phyloP scores from a whole-genome alignment of 306 rosid species.

The Fagus crenata region DNA sequence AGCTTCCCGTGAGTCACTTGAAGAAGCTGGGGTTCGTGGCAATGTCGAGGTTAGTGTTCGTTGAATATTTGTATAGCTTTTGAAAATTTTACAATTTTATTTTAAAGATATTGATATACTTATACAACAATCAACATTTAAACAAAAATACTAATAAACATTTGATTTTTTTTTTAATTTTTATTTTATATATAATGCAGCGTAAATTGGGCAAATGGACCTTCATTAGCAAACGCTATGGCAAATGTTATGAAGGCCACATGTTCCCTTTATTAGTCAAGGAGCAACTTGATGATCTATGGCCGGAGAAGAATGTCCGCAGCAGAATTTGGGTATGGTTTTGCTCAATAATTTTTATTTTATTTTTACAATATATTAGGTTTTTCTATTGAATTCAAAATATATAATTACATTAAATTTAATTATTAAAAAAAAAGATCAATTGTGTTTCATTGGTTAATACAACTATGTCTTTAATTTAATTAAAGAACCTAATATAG shows the following conservation, averaged over 20 bases:
- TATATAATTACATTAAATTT: too few relatives aligned
- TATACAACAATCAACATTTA: background rate
- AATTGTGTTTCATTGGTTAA: too few relatives aligned
- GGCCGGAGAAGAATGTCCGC: slow-evolving; percentile 86
- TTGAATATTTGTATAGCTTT: too few relatives aligned
- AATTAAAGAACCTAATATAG: too few relatives aligned
- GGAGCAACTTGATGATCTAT: slow-evolving; percentile 84
- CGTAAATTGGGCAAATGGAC: slow-evolving; percentile 84
- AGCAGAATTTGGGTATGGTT: slow-evolving; percentile 76
- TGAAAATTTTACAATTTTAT: too few relatives aligned
- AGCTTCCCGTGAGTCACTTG: slow-evolving; percentile 86
- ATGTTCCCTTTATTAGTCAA: slow-evolving; percentile 88
- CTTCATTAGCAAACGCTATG: slow-evolving; percentile 82
- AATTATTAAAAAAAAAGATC: too few relatives aligned
- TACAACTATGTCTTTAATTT: too few relatives aligned
- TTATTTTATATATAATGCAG: slow-evolving; percentile 39
- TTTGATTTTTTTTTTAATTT: too few relatives aligned
- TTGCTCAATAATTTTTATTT: background rate
- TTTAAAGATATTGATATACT: too few relatives aligned
- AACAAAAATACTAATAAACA: too few relatives aligned
- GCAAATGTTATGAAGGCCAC: slow-evolving; percentile 83
- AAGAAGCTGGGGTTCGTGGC: slow-evolving; percentile 94
- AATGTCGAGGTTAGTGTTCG: slow-evolving; percentile 58
- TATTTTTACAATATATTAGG: too few relatives aligned
- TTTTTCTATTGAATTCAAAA: too few relatives aligned